phyloP scores from a whole-genome alignment of 2,329 filamentous ascomycete genomes.

The Pestalotiopsis fici region DNA sequence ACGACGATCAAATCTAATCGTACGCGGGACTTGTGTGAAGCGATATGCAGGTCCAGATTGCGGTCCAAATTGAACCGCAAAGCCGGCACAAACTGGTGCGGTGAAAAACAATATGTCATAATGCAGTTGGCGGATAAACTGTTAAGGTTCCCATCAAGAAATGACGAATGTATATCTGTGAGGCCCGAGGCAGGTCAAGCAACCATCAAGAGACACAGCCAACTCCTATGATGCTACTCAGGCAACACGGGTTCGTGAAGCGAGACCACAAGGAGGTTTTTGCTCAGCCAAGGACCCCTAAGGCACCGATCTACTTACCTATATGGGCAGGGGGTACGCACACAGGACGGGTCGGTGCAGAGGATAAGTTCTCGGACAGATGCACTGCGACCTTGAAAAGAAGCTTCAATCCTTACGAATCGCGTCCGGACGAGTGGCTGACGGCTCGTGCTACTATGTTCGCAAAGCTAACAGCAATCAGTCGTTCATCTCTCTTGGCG shows the following conservation, averaged over 20 bases:
- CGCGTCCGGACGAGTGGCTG: not conserved
- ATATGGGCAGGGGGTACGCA: not conserved
- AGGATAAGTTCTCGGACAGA: not conserved
- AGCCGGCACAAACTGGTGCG: not conserved
- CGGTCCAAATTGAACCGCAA: slow-evolving; percentile 1
- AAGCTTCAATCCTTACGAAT: not conserved
- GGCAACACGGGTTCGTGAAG: slow-evolving; percentile 23
- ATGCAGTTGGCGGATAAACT: slow-evolving; percentile 29
- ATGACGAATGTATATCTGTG: not conserved
- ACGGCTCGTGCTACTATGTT: not conserved
- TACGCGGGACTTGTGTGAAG: slow-evolving; percentile 1
- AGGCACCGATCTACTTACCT: not conserved
- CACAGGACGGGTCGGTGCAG: not conserved
- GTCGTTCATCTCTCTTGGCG: too few species aligned
- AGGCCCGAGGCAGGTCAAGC: not conserved
- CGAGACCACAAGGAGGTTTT: slow-evolving; percentile 7
- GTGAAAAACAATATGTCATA: slow-evolving; percentile 14
- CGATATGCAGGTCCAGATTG: slow-evolving; percentile 8
- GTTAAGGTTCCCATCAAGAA: not conserved
- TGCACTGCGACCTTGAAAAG: not conserved
- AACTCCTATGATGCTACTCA: slow-evolving; percentile 20
- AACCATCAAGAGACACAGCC: not conserved
- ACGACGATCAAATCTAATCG: not conserved
- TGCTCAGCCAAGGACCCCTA: not conserved
- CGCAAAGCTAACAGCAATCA: too few species aligned